Percentiles rank a stretch among this genome's conserved stretches.
Evolutionary conservation across 495 filamentous ascomycete species (phyloP).

Genomic region (Penicillium mononematosum): DNA sequence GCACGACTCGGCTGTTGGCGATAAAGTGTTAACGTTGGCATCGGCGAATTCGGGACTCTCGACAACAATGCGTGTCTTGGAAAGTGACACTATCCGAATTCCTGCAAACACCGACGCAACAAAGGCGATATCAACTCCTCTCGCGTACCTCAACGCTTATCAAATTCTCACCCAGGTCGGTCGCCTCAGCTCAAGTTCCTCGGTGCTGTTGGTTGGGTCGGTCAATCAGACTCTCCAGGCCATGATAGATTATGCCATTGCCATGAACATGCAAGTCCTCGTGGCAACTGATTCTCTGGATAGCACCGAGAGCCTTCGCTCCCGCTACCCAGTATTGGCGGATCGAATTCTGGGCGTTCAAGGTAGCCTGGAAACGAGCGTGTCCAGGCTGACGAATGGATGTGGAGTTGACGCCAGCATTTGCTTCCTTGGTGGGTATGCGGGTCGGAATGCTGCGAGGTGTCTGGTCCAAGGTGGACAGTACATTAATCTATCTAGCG

Average conservation of each 20-base stretch:
- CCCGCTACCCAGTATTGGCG: constrained; percentile 15
- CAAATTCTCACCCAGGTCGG: constrained; percentile 18
- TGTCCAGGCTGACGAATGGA: constrained; percentile 22
- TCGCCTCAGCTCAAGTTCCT: constrained; percentile 14
- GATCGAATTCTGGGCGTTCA: constrained; percentile 14
- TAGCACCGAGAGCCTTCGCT: constrained; percentile 8
- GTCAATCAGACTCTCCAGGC: constrained; percentile 21
- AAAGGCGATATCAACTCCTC: constrained; percentile 19
- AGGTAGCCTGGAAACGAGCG: constrained; percentile 16
- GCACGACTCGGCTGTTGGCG: constrained; percentile 18
- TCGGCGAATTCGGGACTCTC: constrained; percentile 13
- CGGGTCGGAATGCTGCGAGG: constrained; percentile 21
- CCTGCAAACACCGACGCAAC: constrained; percentile 11
- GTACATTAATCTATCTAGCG: constrained; percentile 25
- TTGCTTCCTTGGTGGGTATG: constrained; percentile 19
- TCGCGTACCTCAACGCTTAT: constrained; percentile 22
- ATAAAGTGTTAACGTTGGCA: constrained; percentile 18
- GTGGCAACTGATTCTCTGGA: constrained; percentile 21
- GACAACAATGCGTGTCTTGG: constrained; percentile 15
- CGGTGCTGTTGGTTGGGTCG: constrained; percentile 20
- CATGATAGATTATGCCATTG: constrained; percentile 22
- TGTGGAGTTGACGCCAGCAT: constrained; percentile 22
- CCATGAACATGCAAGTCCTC: constrained; percentile 15
- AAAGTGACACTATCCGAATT: constrained; percentile 19
- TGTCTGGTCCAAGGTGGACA: constrained; percentile 23